These are phyloP conservation scores for Pichia inconspicua DNA, from an alignment of 1,139 yeast species.

Conservation along the genomic window DNA sequence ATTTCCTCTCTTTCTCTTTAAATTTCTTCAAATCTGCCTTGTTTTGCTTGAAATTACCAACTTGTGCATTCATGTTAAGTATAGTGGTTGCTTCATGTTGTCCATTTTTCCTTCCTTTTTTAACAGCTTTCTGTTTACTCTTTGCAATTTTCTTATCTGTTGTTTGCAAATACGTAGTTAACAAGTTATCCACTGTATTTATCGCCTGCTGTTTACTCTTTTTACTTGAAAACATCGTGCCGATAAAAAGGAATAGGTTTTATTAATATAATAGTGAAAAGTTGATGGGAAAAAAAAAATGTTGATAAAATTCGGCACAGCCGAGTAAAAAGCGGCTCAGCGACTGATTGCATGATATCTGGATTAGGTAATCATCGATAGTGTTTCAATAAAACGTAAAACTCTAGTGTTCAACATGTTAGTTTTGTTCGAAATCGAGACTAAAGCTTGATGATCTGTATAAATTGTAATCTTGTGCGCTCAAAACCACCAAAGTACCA, in stretches of 20 bases:
- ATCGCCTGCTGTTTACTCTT: slow-evolving; percentile 19
- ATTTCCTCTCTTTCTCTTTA: slow-evolving; percentile 10
- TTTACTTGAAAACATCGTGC: slow-evolving; percentile 21
- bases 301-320: not conserved
- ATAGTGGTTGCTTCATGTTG: slow-evolving; percentile 11
- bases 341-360: no score
- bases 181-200: slow-evolving; percentile 21
- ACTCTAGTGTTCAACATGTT: no score
- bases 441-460: no score
- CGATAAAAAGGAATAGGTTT: not conserved
- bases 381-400: no score
- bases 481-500: no score
- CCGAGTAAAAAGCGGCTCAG: not conserved
- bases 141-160: slow-evolving; percentile 12
- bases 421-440: no score
- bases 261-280: not conserved
- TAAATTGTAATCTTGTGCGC: no score
- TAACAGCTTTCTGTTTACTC: not conserved
- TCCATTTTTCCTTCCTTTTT: slow-evolving; percentile 1
- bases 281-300: not conserved
- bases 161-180: slow-evolving; percentile 22
- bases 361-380: no score
- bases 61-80: slow-evolving; percentile 6
- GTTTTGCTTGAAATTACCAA: slow-evolving; percentile 8
- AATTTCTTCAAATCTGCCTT: slow-evolving; percentile 5